Conservation (phyloP, 2,329 filamentous ascomycete genomes). For the Fusarium algeriense region DNA sequence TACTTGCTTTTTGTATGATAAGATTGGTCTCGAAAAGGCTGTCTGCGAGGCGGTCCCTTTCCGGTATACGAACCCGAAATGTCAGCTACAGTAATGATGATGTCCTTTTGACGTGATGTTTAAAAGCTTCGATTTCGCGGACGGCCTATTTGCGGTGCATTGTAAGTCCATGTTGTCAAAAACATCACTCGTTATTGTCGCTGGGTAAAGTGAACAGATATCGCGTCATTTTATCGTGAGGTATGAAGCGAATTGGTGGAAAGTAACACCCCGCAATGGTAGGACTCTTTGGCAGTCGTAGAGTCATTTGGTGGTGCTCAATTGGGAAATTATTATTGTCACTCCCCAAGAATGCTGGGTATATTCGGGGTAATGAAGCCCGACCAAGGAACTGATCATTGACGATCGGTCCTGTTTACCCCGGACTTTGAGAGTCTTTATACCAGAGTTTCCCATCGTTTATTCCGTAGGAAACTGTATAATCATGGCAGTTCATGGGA, state of each 20-base stretch:
- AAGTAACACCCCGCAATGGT: neutral
- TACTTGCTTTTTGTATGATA: too few species aligned
- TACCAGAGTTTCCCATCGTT: neutral
- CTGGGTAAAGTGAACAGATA: neutral
- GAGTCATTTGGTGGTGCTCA: neutral
- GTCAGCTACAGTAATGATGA: too few species aligned
- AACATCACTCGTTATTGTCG: neutral
- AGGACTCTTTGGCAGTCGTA: neutral
- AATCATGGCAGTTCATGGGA: too few species aligned
- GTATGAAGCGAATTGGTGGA: neutral
- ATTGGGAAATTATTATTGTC: neutral
- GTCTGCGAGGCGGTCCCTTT: too few species aligned
- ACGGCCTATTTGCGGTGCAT: neutral
- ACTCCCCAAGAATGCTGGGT: neutral
- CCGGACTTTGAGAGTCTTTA: neutral
- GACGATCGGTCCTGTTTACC: constrained; percentile 6
- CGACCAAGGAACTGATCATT: neutral
- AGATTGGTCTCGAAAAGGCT: too few species aligned
- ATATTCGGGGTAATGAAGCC: constrained; percentile 11
- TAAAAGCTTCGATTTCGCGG: neutral
- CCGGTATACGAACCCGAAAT: too few species aligned
- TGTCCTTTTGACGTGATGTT: neutral
- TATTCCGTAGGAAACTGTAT: neutral
- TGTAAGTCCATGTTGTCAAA: neutral
- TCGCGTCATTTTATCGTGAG: neutral